Base-by-base conservation (phyloP, 768 basidiomycete species). In the Mycena kentingensis region DNA sequence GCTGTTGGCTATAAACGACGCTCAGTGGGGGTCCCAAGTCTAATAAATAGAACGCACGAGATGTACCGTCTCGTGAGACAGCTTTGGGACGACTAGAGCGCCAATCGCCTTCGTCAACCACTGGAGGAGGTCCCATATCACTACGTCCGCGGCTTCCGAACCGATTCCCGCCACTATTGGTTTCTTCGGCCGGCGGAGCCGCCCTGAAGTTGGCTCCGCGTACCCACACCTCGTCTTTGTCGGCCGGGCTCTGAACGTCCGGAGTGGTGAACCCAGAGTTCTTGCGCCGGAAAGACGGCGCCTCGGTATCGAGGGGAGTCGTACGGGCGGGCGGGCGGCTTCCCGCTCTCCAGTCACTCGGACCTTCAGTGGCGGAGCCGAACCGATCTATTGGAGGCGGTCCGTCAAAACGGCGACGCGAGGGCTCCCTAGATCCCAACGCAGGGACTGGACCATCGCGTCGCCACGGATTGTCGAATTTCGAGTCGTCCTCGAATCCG, bases 381-480 rank as follows among this genome's bases (percentile, higher is more conserved):
- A 67, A 73, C 22, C 75, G 73, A 29, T 77, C 73, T 18, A 70
- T 67, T 11, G 65, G 38, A 22, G 77, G 62, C 11, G 77, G 75
- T 0, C 78, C 81, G n/a, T 90, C 87, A 57, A 80, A 80, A 36
- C 83, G 83, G 52, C 87, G 82, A 34, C 85, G 83, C 21, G 85
- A 80, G 7, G 79, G 68, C 41, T 88, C 88, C 18, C 81, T 81
- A 38, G 81, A 76, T n/a, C 77, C 72, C n/a, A 75, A 61, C 49
- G 87, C 85, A 19, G 91, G 88, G 21, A 93, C 79, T 42, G 94
- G 95, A 0, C 88, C 92, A 15, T 92, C 86, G 51, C 94, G 83
- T 50, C 94, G 77, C 94, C 94, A 97, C 38, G 82, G 84, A 18
- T 76, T 83, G 43, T 90, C 83, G 57, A 93, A 93, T 67, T 95